phyloP scores from a whole-genome alignment of 2,329 filamentous ascomycete genomes.

The Pseudogymnoascus sp. region DNA sequence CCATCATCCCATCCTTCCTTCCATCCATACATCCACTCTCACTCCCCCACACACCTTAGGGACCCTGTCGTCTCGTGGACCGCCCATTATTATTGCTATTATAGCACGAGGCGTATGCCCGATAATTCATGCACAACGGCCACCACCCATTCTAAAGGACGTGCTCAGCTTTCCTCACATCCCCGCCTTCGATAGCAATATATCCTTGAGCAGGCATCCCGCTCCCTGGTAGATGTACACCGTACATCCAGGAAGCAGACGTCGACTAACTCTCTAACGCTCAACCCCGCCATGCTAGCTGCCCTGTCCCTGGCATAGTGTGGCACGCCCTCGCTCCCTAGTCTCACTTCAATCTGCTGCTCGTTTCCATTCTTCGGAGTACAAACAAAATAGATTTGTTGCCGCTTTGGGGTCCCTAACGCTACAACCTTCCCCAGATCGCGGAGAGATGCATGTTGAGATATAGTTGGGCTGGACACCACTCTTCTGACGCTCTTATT shows the following conservation, averaged over 20 bases:
- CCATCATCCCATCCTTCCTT: background rate
- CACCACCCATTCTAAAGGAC: background rate
- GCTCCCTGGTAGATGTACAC: background rate
- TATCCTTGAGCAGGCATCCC: background rate
- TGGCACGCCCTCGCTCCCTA: background rate
- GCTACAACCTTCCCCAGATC: background rate
- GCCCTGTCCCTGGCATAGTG: constrained; percentile 5
- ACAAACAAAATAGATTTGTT: constrained; percentile 6
- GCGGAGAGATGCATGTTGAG: constrained; percentile 1
- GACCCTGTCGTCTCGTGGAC: constrained; percentile 8
- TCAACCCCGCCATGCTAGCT: constrained; percentile 5
- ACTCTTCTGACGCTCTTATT: background rate
- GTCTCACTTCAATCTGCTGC: constrained; percentile 5
- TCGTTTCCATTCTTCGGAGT: constrained; percentile 3
- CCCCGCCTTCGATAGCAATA: constrained; percentile 3
- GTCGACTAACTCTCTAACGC: constrained; percentile 6
- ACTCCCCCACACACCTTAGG: background rate
- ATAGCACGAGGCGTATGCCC: constrained; percentile 1
- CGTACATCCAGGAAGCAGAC: background rate
- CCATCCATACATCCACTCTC: constrained; percentile 3
- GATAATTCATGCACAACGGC: background rate
- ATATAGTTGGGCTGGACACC: constrained; percentile 7
- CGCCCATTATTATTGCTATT: background rate
- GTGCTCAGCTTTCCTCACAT: background rate
- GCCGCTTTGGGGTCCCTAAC: constrained; percentile 3